Evolutionary conservation across 2,329 filamentous ascomycete genomes (phyloP).

Genomic region (Pseudogymnoascus sp.): DNA sequence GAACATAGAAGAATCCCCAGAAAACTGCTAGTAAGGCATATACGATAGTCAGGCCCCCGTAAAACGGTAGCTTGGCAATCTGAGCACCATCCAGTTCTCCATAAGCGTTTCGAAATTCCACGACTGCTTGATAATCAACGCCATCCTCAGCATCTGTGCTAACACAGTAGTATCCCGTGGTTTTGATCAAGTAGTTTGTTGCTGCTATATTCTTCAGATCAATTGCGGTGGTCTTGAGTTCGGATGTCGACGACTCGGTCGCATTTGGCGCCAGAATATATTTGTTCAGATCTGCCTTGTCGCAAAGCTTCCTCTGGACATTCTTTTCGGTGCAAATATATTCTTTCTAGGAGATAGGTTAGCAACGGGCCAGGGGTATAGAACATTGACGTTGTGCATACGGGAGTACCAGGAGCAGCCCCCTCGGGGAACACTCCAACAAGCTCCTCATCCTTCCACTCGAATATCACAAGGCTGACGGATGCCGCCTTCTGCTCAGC

Average conservation of each 20-base stretch:
- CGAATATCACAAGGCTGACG: conserved; percentile 83
- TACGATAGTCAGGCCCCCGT: conserved; percentile 86
- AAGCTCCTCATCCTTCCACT: conserved; percentile 79
- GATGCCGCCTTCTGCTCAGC: conserved; percentile 53
- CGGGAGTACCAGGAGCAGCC: conserved; percentile 19
- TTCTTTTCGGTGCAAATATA: conserved; percentile 72
- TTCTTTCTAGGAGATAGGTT: conserved; percentile 42
- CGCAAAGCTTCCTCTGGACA: conserved; percentile 65
- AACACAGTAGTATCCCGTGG: conserved; percentile 95
- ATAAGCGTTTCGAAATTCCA: conserved; percentile 93
- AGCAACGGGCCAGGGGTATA: conserved; percentile 23
- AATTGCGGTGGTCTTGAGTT: conserved; percentile 73
- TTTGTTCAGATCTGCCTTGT: conserved; percentile 68
- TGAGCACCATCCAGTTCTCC: conserved; percentile 92
- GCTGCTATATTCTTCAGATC: conserved; percentile 69
- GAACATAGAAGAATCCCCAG: conserved; percentile 93
- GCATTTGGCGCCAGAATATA: conserved; percentile 78
- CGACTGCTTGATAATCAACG: conserved; percentile 66
- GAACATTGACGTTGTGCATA: not conserved
- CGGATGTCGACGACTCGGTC: conserved; percentile 59
- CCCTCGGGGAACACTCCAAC: conserved; percentile 62
- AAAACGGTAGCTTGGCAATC: conserved; percentile 95
- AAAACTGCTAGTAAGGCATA: conserved; percentile 82
- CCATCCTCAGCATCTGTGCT: conserved; percentile 62
- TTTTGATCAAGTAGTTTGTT: conserved; percentile 77